Base-by-base conservation (phyloP, 768 basidiomycete species). In the Rhizopogon vinicolor region DNA sequence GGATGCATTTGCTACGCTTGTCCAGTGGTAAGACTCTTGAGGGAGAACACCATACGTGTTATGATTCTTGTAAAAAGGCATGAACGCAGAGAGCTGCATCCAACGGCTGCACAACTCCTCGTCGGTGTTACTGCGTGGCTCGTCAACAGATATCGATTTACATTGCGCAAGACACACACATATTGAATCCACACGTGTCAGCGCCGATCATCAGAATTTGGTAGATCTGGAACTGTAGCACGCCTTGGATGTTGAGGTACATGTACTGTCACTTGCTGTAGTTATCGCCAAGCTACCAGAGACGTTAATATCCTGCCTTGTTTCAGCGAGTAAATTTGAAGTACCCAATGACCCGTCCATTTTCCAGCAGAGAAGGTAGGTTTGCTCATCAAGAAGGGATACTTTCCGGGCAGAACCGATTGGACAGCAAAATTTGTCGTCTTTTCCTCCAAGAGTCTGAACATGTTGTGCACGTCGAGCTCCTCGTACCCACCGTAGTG, bases 51-150 rank as follows among this genome's bases (percentile, higher is more conserved):
- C 82, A 52, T 73, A 74, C 35, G 75, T 68, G 58, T 89, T 89
- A 67, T 92, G 91, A 66, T 92, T 92, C 51, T 90, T 76, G 68
- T 83, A 91, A 75, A 93, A 93, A 5, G 90, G 89, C 28, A 79
- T 79, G 67, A 92, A 92, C 1, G 89, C 90, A 3, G 86, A 77
- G n/a, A 91, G 78, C 66, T 87, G 84, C 88, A 89, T 91, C 90
- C 91, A 93, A 16, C 91, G 80, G 58, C 84, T 85, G 69, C 88
- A 89, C 8, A 93, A 76, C 65, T 91, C 89, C 67, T 92, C 90
- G 61, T 89, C 81, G 8, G 85, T 84, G 66, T 91, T 90, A 2
- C 74, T 66, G 48, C 37, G 7, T 35, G n/a, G 16, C 37, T 41
- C 2, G 2, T n/a, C 37, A 13, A 9, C 3, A 10, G 4, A 44